phyloP scores from a whole-genome alignment of 2,329 filamentous ascomycete species.

The Colletotrichum salicis region DNA sequence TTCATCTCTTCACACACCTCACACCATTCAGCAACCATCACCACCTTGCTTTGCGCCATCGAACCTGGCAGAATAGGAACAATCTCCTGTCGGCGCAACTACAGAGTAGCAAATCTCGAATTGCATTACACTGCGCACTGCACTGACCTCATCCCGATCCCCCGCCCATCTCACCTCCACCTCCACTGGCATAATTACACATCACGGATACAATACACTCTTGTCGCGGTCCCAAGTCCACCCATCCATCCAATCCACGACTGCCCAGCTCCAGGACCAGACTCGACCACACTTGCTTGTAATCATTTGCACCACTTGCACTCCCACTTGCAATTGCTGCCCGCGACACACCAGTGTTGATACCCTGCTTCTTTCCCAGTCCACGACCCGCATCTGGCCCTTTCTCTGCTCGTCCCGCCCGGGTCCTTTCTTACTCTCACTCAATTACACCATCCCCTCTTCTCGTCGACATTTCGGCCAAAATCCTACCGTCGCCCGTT shows the following conservation, averaged over 20 bases:
- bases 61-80: background rate
- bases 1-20: background rate
- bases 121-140: constrained; percentile 8
- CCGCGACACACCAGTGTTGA: background rate
- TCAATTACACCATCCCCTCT: constrained; percentile 22
- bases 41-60: background rate
- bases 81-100: constrained; percentile 1
- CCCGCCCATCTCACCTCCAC: constrained; percentile 2
- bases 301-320: background rate
- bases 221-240: background rate
- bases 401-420: constrained; percentile 3
- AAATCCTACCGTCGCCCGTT: background rate
- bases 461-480: constrained; percentile 10
- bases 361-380: background rate
- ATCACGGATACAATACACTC: constrained; percentile 10
- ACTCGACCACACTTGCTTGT: background rate
- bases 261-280: background rate
- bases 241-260: background rate
- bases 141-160: constrained; percentile 29
- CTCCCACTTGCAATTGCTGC: background rate
- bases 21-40: background rate
- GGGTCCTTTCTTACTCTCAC: constrained; percentile 5
- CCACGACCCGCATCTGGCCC: constrained; percentile 2
- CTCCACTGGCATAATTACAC: constrained; percentile 29
- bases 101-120: background rate